Evolutionary conservation across 306 rosid genomes (phyloP), one percentile per base, ranked within the genome.

Genomic region (Hylodesmum podocarpum): DNA sequence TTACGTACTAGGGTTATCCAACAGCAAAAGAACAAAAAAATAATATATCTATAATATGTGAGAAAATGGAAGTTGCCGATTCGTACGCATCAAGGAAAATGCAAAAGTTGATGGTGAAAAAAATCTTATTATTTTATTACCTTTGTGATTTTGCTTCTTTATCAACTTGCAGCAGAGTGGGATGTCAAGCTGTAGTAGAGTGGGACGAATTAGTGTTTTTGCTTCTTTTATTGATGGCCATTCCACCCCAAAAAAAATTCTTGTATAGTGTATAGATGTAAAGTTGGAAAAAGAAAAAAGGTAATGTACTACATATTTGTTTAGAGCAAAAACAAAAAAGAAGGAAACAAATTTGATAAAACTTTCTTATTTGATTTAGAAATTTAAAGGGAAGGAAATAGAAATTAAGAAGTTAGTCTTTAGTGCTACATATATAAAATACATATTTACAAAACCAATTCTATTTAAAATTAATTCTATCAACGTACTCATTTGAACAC

Each of bases 101-200:
- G 10, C 12, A 29, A 59, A 58, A 29, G 47, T 33, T 0, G 14
- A 63, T 37, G 39, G 44, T 43, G 61, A 49, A 37, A 43, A 78
- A n/a, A 80, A 41, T 63, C 7, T 41, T 36, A 72, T 40, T 49
- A 27, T 55, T 78, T 55, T 69, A 67, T 44, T 59, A 12, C 36
- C 13, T 36, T 49, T 44, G 33, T 78, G 66, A 40, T 50, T 62
- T 71, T 71, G 47, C 58, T 47, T 61, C 50, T 70, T 36, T 46
- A 49, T 62, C 44, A 70, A 61, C 51, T 72, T 47, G 37, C 6
- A 24, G 29, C 44, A 43, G 39, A 61, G 62, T 63, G 66, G 39
- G 58, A 79, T 73, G 41, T 51, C 68, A 63, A 63, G 74, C 54
- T 43, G 69, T n/a, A n/a, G n/a, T n/a, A n/a, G n/a, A n/a, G n/a